Percentiles rank a stretch among this genome's conserved stretches.
These are phyloP conservation scores for Bombardia bombarda DNA, from an alignment of 495 filamentous ascomycete genomes.

Conservation along the genomic window DNA sequence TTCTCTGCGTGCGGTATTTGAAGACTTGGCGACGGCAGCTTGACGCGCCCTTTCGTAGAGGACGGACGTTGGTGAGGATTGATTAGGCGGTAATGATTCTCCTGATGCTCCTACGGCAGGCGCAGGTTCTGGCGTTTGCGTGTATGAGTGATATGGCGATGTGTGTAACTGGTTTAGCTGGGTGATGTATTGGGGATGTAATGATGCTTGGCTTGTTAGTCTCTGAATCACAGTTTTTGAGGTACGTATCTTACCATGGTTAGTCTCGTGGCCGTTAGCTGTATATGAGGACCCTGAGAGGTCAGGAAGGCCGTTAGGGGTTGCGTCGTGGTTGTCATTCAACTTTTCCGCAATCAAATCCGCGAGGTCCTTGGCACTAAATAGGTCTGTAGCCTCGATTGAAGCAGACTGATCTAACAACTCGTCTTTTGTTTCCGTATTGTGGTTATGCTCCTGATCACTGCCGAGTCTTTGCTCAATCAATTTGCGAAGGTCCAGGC, in stretches of 20 bases:
- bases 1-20: conserved; percentile 62
- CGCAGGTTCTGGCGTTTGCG: conserved; percentile 4
- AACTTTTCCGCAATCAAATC: conserved; percentile 19
- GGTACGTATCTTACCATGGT: conserved; percentile 7
- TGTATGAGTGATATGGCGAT: conserved; percentile 14
- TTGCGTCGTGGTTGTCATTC: conserved; percentile 6
- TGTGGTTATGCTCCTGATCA: no score
- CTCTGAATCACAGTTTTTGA: background rate
- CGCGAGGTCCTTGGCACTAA: conserved; percentile 15
- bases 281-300: conserved; percentile 5
- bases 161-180: conserved; percentile 11
- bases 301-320: conserved; percentile 11
- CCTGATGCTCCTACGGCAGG: conserved; percentile 2
- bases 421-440: conserved; percentile 5
- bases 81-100: conserved; percentile 50
- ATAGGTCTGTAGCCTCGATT: conserved; percentile 2
- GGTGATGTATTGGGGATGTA: conserved; percentile 13
- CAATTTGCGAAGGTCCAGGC: conserved; percentile 14
- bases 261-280: conserved; percentile 1
- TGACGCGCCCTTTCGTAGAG: conserved; percentile 77
- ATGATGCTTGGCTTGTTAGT: background rate
- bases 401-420: conserved; percentile 1
- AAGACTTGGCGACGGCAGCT: conserved; percentile 72
- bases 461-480: conserved; percentile 19
- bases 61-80: conserved; percentile 68